Conservation (phyloP, 768 basidiomycete species). For the Strobilomyces dryophilus region DNA sequence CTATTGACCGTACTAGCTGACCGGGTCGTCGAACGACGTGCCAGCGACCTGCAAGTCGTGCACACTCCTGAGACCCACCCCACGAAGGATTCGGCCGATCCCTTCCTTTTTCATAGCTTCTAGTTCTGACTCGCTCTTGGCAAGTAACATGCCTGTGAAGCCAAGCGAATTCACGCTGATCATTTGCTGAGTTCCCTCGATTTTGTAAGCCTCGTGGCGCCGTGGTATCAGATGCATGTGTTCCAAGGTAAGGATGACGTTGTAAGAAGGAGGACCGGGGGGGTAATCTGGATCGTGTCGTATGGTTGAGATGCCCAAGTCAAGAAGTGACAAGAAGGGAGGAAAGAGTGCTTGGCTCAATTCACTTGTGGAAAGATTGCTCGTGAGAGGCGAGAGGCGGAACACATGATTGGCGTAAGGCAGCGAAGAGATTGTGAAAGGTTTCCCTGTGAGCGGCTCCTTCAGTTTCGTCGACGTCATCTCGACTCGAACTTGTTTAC, state of each 20-base stretch:
- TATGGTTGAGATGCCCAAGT: constrained; percentile 70
- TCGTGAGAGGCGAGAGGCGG: constrained; percentile 37
- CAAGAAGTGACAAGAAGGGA: constrained; percentile 70
- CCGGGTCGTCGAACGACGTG: constrained; percentile 35
- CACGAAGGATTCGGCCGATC: constrained; percentile 56
- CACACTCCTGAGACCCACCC: constrained; percentile 62
- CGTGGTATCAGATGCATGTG: constrained; percentile 89
- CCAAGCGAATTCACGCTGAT: constrained; percentile 84
- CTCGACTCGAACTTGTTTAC: constrained; percentile 5
- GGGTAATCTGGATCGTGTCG: constrained; percentile 65
- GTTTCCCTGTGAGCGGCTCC: constrained; percentile 46
- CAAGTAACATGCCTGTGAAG: constrained; percentile 86
- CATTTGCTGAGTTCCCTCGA: constrained; percentile 49
- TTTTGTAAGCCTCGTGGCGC: constrained; percentile 51
- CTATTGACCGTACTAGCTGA: constrained; percentile 5
- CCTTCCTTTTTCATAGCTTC: constrained; percentile 63
- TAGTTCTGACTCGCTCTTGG: constrained; percentile 76
- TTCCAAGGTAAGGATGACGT: constrained; percentile 73
- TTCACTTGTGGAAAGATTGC: constrained; percentile 30
- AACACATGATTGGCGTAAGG: constrained; percentile 81
- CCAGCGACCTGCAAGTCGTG: constrained; percentile 63
- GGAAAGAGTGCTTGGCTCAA: constrained; percentile 50
- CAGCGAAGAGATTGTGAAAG: constrained; percentile 62
- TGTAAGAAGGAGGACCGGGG: constrained; percentile 70
- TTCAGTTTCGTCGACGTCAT: constrained; percentile 2